These are phyloP conservation scores for Scutellaria minor DNA, from an alignment of 257 asterid species.

Conservation along the genomic window DNA sequence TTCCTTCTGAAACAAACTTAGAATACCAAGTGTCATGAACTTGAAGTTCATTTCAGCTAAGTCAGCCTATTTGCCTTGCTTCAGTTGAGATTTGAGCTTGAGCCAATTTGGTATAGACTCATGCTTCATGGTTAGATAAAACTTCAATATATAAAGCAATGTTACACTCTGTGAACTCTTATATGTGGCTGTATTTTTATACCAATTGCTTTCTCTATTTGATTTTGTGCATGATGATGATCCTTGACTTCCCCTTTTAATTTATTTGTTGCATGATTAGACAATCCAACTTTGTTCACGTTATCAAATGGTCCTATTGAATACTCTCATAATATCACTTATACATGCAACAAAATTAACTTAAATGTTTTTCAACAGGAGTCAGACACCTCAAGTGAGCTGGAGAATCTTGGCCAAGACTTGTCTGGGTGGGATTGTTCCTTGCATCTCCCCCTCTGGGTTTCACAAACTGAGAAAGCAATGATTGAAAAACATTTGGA, in stretches of 20 bases:
- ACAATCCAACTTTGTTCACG: not conserved
- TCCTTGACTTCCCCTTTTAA: not conserved
- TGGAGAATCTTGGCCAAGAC: slow-evolving; percentile 31
- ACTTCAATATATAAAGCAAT: too few species aligned
- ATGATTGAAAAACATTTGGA: slow-evolving; percentile 69
- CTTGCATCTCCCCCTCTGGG: slow-evolving; percentile 96
- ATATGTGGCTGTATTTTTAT: not conserved
- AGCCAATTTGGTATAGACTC: not conserved
- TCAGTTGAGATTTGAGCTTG: not conserved
- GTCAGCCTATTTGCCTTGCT: not conserved
- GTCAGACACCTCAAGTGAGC: slow-evolving; percentile 42
- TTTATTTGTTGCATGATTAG: not conserved
- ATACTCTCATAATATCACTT: not conserved
- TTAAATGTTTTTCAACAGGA: slow-evolving; percentile 46
- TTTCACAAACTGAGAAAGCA: slow-evolving; percentile 74
- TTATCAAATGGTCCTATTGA: not conserved
- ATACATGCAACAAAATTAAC: slow-evolving; percentile 17
- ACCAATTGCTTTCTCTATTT: not conserved
- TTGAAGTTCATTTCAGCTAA: not conserved
- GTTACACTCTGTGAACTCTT: not conserved
- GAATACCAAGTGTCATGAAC: not conserved
- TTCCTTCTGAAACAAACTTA: not conserved
- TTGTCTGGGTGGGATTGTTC: slow-evolving; percentile 75
- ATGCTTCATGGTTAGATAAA: too few species aligned
- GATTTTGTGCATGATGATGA: slow-evolving; percentile 16